These are phyloP conservation scores for Gnaphalium uliginosum DNA, from an alignment of 129 eudicot genomes.

Conservation along the genomic window DNA sequence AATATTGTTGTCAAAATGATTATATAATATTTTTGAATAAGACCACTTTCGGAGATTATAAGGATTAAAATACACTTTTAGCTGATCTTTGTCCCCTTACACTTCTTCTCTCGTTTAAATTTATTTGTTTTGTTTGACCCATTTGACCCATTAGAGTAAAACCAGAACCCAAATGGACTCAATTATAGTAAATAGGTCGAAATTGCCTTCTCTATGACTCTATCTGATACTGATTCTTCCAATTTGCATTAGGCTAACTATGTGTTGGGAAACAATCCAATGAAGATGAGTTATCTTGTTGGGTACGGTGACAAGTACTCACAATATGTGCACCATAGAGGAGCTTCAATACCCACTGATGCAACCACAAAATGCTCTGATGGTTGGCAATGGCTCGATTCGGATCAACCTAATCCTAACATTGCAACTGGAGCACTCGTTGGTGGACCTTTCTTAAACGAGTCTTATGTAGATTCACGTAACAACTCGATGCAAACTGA, in stretches of 20 bases:
- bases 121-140: background rate
- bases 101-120: background rate
- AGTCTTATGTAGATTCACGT: conserved; percentile 71
- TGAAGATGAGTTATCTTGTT: conserved; percentile 93
- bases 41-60: background rate
- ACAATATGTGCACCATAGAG: conserved; percentile 86
- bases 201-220: background rate
- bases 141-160: background rate
- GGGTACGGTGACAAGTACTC: conserved; percentile 92
- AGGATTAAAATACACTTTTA: background rate
- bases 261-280: conserved; percentile 88
- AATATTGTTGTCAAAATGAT: too few species aligned
- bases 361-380: conserved; percentile 61
- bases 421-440: conserved; percentile 88
- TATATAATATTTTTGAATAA: background rate
- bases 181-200: background rate
- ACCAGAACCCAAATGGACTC: background rate
- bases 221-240: background rate
- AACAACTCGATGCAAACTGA: conserved; percentile 94
- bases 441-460: conserved; percentile 91
- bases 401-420: conserved; percentile 74
- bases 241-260: conserved; percentile 62
- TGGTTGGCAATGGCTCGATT: conserved; percentile 78
- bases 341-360: conserved; percentile 89
- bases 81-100: background rate